Percentiles rank a stretch among this genome's conserved stretches.
Conservation (phyloP, 1,139 yeast species). For the Meyerozyma smithsonii region DNA sequence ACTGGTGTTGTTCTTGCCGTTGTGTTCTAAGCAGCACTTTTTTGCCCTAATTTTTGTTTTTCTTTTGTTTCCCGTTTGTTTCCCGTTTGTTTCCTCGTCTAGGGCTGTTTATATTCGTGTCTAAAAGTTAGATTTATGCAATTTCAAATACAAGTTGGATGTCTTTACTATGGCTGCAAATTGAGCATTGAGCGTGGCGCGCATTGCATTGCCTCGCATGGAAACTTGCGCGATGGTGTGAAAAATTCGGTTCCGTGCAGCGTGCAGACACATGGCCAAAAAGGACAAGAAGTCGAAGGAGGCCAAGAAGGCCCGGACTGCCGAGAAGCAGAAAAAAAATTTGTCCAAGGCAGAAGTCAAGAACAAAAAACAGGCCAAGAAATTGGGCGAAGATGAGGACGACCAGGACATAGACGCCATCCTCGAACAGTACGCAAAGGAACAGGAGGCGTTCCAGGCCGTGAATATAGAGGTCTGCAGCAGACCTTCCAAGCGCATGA, state of each 20-base stretch:
- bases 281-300: slow-evolving; percentile 83
- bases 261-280: slow-evolving; percentile 60
- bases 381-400: slow-evolving; percentile 74
- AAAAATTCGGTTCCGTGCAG: too few species aligned
- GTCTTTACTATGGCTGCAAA: background rate
- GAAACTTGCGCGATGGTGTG: background rate
- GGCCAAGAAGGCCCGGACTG: slow-evolving; percentile 84
- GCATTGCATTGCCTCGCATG: too few species aligned
- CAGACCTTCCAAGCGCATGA: slow-evolving; percentile 66
- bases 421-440: slow-evolving; percentile 69
- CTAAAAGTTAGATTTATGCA: too few species aligned
- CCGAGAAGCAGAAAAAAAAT: slow-evolving; percentile 78
- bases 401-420: slow-evolving; percentile 86
- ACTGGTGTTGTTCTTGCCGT: background rate
- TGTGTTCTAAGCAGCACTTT: background rate
- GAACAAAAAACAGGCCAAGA: slow-evolving; percentile 70
- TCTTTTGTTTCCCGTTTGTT: background rate
- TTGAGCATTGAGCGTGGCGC: too few species aligned
- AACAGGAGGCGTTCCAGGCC: slow-evolving; percentile 75
- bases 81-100: too few species aligned
- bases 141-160: too few species aligned
- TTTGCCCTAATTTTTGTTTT: too few species aligned
- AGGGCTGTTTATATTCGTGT: background rate
- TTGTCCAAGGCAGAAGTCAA: slow-evolving; percentile 68
- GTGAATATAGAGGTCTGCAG: slow-evolving; percentile 53